A percentile compares a stretch with the other conserved stretches of the same genome.
phyloP scores from a whole-genome alignment of 441 rosid genomes.

The Brassica balearica region DNA sequence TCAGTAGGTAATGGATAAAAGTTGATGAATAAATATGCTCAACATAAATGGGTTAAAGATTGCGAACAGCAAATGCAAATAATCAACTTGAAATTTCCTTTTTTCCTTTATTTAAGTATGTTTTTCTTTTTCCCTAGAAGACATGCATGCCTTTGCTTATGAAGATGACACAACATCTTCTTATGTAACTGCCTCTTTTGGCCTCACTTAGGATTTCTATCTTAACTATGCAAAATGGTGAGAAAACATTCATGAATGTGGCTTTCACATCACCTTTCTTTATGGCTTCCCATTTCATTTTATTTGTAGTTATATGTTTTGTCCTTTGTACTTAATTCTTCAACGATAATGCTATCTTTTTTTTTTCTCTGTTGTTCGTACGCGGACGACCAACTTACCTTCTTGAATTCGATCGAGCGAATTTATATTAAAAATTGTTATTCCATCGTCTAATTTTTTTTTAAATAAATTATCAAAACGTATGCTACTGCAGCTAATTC shows the following conservation, averaged over 20 bases:
- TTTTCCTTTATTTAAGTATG: constrained; percentile 21
- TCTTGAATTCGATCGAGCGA: not conserved
- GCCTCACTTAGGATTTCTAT: not conserved
- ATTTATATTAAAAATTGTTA: not conserved
- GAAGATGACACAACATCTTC: constrained; percentile 44
- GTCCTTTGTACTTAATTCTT: not conserved
- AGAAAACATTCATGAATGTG: not conserved
- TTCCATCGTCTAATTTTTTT: not conserved
- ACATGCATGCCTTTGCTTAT: constrained; percentile 43
- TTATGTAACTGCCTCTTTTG: constrained; percentile 36
- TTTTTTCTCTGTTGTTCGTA: no score
- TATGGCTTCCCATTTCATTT: not conserved
- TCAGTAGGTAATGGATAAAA: no score
- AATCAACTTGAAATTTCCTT: no score
- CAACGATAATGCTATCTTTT: not conserved
- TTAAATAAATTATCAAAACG: not conserved
- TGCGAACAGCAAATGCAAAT: no score
- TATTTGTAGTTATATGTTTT: constrained; percentile 1
- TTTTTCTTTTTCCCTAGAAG: constrained; percentile 28
- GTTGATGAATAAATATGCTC: no score
- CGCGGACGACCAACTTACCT: not conserved
- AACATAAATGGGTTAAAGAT: no score
- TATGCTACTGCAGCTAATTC: not conserved
- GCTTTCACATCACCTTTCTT: constrained; percentile 2
- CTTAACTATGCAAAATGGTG: not conserved